Evolutionary conservation across 2,329 filamentous ascomycete genomes (phyloP).

Genomic region (Davidsoniella virescens): DNA sequence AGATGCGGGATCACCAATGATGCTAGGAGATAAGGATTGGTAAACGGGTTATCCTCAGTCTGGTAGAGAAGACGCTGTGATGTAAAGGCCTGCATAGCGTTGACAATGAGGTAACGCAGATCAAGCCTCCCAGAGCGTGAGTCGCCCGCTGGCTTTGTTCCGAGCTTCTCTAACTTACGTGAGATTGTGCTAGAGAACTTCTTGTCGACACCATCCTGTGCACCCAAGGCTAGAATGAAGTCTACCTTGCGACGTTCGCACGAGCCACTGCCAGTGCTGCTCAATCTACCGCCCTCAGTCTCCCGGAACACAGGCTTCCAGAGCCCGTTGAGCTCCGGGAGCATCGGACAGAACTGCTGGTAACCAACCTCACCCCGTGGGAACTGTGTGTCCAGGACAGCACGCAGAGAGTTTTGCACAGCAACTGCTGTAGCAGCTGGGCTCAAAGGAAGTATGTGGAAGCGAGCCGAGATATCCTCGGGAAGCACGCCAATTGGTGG

Average conservation of each 20-base stretch:
- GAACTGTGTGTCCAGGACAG: slow-evolving; percentile 34
- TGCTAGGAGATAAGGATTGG: slow-evolving; percentile 37
- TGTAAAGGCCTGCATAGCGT: slow-evolving; percentile 42
- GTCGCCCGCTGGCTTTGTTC: slow-evolving; percentile 30
- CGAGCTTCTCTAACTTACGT: slow-evolving; percentile 38
- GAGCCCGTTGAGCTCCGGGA: slow-evolving; percentile 32
- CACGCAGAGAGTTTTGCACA: slow-evolving; percentile 41
- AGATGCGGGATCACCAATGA: slow-evolving; percentile 43
- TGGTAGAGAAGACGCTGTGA: slow-evolving; percentile 34
- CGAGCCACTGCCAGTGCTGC: slow-evolving; percentile 13
- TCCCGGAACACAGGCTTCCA: slow-evolving; percentile 38
- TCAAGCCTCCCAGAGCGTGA: slow-evolving; percentile 41
- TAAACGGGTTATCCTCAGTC: slow-evolving; percentile 36
- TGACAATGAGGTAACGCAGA: slow-evolving; percentile 43
- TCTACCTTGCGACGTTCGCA: slow-evolving; percentile 30
- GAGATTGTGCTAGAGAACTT: slow-evolving; percentile 32
- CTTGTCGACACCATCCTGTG: slow-evolving; percentile 36
- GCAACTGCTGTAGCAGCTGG: slow-evolving; percentile 31
- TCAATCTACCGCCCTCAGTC: slow-evolving; percentile 15
- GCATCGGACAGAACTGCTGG: slow-evolving; percentile 29
- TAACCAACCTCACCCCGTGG: slow-evolving; percentile 30
- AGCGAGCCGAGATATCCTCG: slow-evolving; percentile 8
- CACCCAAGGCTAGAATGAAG: slow-evolving; percentile 43
- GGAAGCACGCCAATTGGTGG: slow-evolving; percentile 4
- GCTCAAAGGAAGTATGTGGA: slow-evolving; percentile 24